Base-by-base conservation (phyloP, 768 basidiomycete species). In the Lentinula sp. region DNA sequence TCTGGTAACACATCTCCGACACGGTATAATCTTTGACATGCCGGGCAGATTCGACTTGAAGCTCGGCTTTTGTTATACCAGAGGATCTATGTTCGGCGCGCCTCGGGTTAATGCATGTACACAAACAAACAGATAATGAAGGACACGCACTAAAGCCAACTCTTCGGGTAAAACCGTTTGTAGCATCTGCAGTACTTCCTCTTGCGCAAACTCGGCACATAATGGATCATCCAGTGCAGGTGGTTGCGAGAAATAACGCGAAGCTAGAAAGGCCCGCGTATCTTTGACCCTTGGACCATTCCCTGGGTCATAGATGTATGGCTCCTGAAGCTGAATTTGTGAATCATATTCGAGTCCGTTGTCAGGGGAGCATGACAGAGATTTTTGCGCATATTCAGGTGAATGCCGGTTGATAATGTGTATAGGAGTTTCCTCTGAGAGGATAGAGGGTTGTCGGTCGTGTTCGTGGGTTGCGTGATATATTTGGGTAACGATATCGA, bases 1-100 rank as follows among this genome's bases (percentile, higher is more conserved):
- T 84, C 80, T 3, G 81, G 79, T 0, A 91, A 76, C 0, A 76
- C 69, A 54, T 93, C 91, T 0, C 89, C 89, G 0, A 92, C 72
- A 5, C 75, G 77, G 68, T 91, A 93, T 35, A 91, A 71, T 15
- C 91, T 75, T 69, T 85, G 83, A 67, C 91, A 93, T 0, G 88
- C 82, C 2, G 91, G 91, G 66, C 91, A 93, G 56, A 93, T 80
- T 32, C 91, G 84, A 58, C 85, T 81, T 9, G 77, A 80, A 5
- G 79, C 71, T 2, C 91, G 82, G 68, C 88, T 91, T 73, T 91
- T 91, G 76, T 93, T 93, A 67, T 93, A 92, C 90, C 90, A 93
- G 12, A 92, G 66, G 9, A 89, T 85, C 90, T 90, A 63, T 20
- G 37, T 39, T 37, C 32, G 36, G 39, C 7, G 56, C 45, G 60